Percentiles rank a stretch among this genome's conserved stretches.
Conservation (phyloP, 768 basidiomycete species). For the Suillus decipiens region DNA sequence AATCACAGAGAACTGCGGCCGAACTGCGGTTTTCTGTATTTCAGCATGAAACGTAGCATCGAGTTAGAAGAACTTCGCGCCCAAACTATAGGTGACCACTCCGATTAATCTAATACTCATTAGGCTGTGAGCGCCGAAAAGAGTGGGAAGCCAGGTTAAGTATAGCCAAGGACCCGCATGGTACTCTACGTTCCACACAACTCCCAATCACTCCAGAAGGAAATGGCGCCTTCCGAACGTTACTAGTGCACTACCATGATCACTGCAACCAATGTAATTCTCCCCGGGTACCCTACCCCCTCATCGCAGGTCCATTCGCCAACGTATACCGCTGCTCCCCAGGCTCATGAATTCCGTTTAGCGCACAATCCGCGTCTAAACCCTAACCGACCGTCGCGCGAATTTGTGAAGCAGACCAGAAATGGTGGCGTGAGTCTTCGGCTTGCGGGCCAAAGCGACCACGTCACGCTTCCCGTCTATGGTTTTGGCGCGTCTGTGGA, state of each 20-base stretch:
- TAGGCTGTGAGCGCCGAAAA: conserved; percentile 17
- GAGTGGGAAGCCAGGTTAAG: conserved; percentile 38
- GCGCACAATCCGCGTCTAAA: conserved; percentile 44
- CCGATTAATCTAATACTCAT: conserved; percentile 3
- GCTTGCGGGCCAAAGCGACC: conserved; percentile 53
- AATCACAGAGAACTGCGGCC: neutral
- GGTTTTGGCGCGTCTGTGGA: conserved; percentile 51
- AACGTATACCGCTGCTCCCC: conserved; percentile 58
- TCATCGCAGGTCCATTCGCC: conserved; percentile 40
- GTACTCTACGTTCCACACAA: conserved; percentile 11
- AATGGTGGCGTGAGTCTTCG: conserved; percentile 53
- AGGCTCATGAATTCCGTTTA: conserved; percentile 52
- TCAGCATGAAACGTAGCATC: neutral
- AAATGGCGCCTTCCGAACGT: conserved; percentile 12
- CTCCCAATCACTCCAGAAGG: conserved; percentile 13
- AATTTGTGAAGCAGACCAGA: conserved; percentile 62
- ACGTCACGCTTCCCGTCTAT: conserved; percentile 56
- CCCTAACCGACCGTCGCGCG: conserved; percentile 41
- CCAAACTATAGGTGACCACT: neutral
- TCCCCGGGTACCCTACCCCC: conserved; percentile 50
- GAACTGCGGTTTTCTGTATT: neutral
- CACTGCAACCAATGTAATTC: conserved; percentile 46
- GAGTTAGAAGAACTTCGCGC: neutral
- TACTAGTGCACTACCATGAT: conserved; percentile 46
- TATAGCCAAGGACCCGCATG: conserved; percentile 36